Evolutionary conservation across 2,329 filamentous ascomycete genomes (phyloP), one percentile per base, ranked within the genome.

Genomic region (Nigrograna mackinnonii): DNA sequence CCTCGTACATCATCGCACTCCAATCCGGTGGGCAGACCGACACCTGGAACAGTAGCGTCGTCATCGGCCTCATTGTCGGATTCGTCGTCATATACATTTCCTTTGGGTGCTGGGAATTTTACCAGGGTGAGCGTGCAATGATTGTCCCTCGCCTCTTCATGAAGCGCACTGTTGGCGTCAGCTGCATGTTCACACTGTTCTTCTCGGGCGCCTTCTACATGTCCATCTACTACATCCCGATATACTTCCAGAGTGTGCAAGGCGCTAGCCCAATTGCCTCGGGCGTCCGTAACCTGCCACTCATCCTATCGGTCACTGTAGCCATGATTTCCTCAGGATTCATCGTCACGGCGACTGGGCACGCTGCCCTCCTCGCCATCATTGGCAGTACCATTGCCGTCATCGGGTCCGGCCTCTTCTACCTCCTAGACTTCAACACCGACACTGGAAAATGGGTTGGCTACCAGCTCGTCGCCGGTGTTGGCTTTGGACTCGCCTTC

Each of bases 1-100:
- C 73, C 22, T 71, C 65, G 45, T 57, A 71, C 4, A 54, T 71
- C 2, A 54, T 74, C 4, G 71, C 71, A 13, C 54, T 74, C 5
- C 66, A 73, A 39, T 74, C 68, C 68, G 71, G 65, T 14, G 71
- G 70, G 5, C 54, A 54, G 41, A 65, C 60, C 34, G 70, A 70
- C 43, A 22, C 55, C 3, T 74, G 70, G 71, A 43, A 34, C 9
- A 50, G 62, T 40, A 62, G 60, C 26, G 50, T 54, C 18, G 66
- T 74, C 49, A 70, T 74, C 37, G 67, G 57, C 2, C 55, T 66
- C 1, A 55, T 73, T n/a, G 66, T 71, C 43, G 37, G 67, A 17
- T 71, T 67, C 36, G 59, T 46, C 12, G 45, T 71, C 9, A n/a
- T n/a, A n/a, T n/a, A n/a, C n/a, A n/a, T n/a, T n/a, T n/a, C n/a